Evolutionary conservation across 768 basidiomycete species (phyloP).

Genomic region (Hygrophorus pudorinus): DNA sequence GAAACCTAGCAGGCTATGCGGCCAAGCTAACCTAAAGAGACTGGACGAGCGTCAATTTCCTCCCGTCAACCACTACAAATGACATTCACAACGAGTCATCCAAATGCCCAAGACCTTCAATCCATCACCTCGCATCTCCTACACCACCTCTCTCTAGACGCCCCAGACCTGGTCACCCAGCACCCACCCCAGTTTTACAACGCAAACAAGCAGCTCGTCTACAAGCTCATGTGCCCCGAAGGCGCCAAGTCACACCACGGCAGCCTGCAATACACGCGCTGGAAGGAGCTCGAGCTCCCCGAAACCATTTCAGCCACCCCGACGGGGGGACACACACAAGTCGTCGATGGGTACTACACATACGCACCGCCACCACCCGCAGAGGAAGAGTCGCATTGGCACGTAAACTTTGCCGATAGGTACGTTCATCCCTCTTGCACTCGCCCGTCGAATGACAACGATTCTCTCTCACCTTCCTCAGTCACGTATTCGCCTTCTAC

Average conservation of each 20-base stretch:
- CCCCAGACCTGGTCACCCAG: background rate
- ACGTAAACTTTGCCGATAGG: conserved; percentile 2
- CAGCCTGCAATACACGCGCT: background rate
- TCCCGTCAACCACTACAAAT: too few species aligned
- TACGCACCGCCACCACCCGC: background rate
- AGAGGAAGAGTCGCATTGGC: background rate
- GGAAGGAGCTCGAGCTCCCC: background rate
- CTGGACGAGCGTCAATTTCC: too few species aligned
- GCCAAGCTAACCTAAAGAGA: too few species aligned
- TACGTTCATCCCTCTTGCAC: too few species aligned
- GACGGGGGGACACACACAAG: background rate
- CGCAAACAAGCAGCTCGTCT: background rate
- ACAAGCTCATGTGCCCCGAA: conserved; percentile 1
- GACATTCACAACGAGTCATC: too few species aligned
- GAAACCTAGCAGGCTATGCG: too few species aligned
- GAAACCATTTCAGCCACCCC: background rate
- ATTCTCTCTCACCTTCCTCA: background rate
- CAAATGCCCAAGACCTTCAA: background rate
- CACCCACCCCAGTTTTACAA: background rate
- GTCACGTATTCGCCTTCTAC: background rate
- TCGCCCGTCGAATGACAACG: background rate
- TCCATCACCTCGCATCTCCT: background rate
- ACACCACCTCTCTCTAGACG: background rate
- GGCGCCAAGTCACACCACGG: conserved; percentile 1
- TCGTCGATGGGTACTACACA: background rate